These are phyloP conservation scores for Aphanomyces euteiches DNA, from an alignment of 352 stramenopile genomes.

Conservation along the genomic window DNA sequence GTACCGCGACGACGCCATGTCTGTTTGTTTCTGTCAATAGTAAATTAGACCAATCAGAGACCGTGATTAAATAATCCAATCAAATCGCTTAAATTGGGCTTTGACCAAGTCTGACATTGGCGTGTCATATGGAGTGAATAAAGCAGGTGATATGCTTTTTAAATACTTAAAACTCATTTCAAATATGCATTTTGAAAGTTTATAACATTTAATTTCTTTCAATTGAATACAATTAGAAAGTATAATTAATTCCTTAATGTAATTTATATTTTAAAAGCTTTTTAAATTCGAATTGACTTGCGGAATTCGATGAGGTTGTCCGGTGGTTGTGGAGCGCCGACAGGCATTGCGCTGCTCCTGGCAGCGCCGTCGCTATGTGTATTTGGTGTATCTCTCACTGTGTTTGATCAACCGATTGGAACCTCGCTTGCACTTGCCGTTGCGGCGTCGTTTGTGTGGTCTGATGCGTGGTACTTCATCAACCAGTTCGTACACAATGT, in stretches of 20 bases:
- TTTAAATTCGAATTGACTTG: too few relatives aligned
- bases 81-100: background rate
- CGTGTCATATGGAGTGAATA: too few relatives aligned
- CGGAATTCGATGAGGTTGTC: background rate
- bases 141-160: too few relatives aligned
- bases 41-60: background rate
- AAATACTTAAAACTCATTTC: too few relatives aligned
- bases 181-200: too few relatives aligned
- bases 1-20: slow-evolving; percentile 36
- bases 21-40: background rate
- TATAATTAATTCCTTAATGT: too few relatives aligned
- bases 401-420: background rate
- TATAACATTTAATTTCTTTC: too few relatives aligned
- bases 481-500: slow-evolving; percentile 42
- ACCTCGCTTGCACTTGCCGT: slow-evolving; percentile 32
- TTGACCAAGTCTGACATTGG: too few relatives aligned
- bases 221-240: too few relatives aligned
- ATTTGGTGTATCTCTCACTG: background rate
- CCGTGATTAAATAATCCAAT: background rate
- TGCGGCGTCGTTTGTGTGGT: slow-evolving; percentile 59
- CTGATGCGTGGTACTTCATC: slow-evolving; percentile 80
- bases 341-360: slow-evolving; percentile 6
- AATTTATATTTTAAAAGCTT: too few relatives aligned
- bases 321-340: background rate
- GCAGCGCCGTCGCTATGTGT: background rate